phyloP scores from a whole-genome alignment of 2,329 filamentous ascomycete genomes.

The Diaporthe sp. region DNA sequence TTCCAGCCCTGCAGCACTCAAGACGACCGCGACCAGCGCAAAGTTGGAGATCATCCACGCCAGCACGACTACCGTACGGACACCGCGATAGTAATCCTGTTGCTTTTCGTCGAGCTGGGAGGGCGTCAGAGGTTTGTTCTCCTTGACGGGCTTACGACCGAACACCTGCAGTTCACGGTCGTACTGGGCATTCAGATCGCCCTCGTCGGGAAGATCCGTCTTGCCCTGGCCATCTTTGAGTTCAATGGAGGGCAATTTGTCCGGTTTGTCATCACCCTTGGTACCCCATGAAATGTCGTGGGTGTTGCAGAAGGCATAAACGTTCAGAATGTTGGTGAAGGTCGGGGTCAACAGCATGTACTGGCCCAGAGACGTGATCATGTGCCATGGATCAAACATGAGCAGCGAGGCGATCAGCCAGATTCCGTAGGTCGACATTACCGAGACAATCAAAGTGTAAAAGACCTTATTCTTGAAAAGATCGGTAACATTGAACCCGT shows the following conservation, averaged over 20 bases:
- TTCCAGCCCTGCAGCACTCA: constrained; percentile 88
- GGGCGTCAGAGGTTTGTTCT: constrained; percentile 72
- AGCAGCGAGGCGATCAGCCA: constrained; percentile 93
- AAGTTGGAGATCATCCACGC: constrained; percentile 98
- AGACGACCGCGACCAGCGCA: constrained; percentile 85
- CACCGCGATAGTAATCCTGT: constrained; percentile 98
- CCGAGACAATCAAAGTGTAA: constrained; percentile 92
- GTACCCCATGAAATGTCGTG: constrained; percentile 99
- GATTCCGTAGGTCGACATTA: constrained; percentile 92
- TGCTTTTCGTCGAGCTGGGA: constrained; percentile 81
- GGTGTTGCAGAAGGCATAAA: constrained; percentile 98
- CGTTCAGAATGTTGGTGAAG: constrained; percentile 98
- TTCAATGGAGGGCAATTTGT: constrained; percentile 88
- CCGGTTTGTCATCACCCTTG: constrained; percentile 96
- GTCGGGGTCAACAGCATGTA: constrained; percentile 96
- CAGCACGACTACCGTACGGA: constrained; percentile 90
- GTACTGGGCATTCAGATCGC: constrained; percentile 95
- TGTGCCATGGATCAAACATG: constrained; percentile 99
- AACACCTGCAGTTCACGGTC: constrained; percentile 86
- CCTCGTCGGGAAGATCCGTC: constrained; percentile 95
- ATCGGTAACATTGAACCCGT: constrained; percentile 77
- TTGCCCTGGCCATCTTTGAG: constrained; percentile 92
- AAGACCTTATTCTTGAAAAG: constrained; percentile 92
- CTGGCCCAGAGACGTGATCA: constrained; percentile 95
- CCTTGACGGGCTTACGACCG: constrained; percentile 78